phyloP scores from a whole-genome alignment of 768 basidiomycete genomes.

The Suillus subluteus region DNA sequence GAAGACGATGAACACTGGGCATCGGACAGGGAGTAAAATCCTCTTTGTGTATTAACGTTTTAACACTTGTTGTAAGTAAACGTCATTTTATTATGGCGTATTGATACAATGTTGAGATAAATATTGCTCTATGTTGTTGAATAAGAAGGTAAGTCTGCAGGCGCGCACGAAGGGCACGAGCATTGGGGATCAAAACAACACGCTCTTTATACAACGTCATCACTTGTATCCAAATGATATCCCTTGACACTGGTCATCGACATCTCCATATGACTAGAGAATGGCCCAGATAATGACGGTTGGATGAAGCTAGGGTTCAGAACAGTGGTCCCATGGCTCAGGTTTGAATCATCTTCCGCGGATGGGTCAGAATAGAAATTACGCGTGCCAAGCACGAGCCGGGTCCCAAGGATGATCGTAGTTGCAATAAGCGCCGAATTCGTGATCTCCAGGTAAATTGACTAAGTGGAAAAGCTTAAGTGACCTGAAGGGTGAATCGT shows the following conservation, averaged over 20 bases:
- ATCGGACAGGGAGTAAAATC: neutral
- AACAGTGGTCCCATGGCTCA: neutral
- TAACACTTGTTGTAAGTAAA: neutral
- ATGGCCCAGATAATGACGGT: neutral
- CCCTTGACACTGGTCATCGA: neutral
- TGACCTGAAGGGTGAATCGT: neutral
- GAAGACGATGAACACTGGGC: neutral
- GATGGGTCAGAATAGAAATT: conserved; percentile 14
- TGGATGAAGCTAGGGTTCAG: neutral
- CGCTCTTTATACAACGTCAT: neutral
- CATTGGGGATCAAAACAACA: neutral
- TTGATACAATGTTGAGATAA: neutral
- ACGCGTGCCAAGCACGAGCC: conserved; percentile 12
- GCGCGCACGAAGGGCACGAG: neutral
- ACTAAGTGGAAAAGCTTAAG: conserved; percentile 8
- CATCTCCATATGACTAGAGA: neutral
- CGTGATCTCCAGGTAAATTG: conserved; percentile 12
- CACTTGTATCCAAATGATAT: neutral
- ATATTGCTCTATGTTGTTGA: neutral
- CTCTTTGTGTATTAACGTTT: neutral
- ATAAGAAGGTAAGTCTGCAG: neutral
- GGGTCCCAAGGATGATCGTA: conserved; percentile 11
- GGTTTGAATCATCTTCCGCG: neutral
- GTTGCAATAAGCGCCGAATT: conserved; percentile 13
- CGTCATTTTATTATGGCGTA: neutral